Percentiles rank a stretch among this genome's conserved stretches.
Conservation (phyloP, 2,329 filamentous ascomycete species). For the Coniochaeta ligniaria region DNA sequence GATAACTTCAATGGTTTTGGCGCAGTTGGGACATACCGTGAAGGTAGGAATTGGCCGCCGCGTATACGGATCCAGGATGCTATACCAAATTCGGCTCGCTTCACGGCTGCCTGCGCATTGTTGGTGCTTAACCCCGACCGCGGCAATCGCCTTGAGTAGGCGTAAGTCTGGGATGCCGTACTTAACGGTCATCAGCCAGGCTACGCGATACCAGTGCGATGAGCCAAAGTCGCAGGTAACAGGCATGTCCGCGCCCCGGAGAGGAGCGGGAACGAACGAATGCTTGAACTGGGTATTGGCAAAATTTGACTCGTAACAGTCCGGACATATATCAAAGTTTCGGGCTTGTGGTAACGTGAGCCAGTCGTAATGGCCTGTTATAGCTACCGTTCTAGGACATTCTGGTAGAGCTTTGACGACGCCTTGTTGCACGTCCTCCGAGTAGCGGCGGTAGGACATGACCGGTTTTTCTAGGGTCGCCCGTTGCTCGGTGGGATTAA, state of each 20-base stretch:
- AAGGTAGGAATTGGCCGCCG: constrained; percentile 62
- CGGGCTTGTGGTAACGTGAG: constrained; percentile 65
- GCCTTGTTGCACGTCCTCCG: constrained; percentile 41
- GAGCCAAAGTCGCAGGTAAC: constrained; percentile 74
- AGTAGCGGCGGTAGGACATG: constrained; percentile 44
- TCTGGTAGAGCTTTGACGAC: constrained; percentile 47
- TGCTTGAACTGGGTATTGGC: constrained; percentile 59
- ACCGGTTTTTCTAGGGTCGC: constrained; percentile 29
- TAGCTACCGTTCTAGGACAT: constrained; percentile 60
- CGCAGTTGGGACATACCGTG: constrained; percentile 67
- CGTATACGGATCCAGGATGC: constrained; percentile 62
- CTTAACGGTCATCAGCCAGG: constrained; percentile 74
- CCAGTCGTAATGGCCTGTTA: constrained; percentile 68
- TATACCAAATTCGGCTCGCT: constrained; percentile 63
- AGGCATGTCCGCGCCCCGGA: constrained; percentile 47
- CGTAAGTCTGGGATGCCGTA: constrained; percentile 58
- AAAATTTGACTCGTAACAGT: constrained; percentile 68
- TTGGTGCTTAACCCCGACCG: constrained; percentile 47
- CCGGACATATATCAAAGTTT: constrained; percentile 74
- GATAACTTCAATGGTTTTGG: constrained; percentile 62
- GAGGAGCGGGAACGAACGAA: constrained; percentile 56
- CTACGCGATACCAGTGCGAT: constrained; percentile 73
- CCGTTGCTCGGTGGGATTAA: constrained; percentile 31
- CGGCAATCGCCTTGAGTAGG: constrained; percentile 62
- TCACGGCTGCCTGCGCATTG: constrained; percentile 52